These are phyloP conservation scores for Penicillium diatomitis DNA, from an alignment of 495 filamentous ascomycete species.

Conservation along the genomic window DNA sequence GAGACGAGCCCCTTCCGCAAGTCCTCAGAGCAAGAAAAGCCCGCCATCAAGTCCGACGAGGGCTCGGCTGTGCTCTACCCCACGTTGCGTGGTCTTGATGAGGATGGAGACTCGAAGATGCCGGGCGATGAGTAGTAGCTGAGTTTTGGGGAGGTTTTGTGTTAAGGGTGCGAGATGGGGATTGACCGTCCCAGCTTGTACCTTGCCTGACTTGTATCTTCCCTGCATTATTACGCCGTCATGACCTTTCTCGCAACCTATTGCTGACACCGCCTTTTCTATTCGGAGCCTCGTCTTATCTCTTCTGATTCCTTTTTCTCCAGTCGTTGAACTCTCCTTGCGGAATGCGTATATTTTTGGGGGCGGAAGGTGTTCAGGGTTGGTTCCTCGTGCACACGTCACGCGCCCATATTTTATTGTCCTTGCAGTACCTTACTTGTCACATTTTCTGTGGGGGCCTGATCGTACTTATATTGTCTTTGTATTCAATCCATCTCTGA, in stretches of 20 bases:
- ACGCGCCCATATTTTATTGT: too few species aligned
- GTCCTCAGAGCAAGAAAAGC: conserved; percentile 8
- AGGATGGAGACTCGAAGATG: conserved; percentile 36
- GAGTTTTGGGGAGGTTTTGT: not conserved
- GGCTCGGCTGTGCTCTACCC: conserved; percentile 36
- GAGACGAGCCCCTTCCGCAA: conserved; percentile 17
- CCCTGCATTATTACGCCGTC: not conserved
- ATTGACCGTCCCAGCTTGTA: too few species aligned
- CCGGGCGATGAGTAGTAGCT: conserved; percentile 10
- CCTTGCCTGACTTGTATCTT: not conserved
- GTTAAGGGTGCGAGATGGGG: too few species aligned
- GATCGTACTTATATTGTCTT: too few species aligned
- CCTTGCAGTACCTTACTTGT: too few species aligned
- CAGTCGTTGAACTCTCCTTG: too few species aligned
- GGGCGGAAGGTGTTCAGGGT: too few species aligned
- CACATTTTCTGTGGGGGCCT: too few species aligned
- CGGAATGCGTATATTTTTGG: too few species aligned
- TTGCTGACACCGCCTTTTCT: not conserved
- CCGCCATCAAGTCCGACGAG: conserved; percentile 16
- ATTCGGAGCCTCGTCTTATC: not conserved
- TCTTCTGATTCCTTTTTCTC: not conserved
- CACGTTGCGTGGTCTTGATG: conserved; percentile 33
- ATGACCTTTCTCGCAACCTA: too few species aligned
- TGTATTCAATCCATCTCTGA: too few species aligned
- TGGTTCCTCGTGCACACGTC: too few species aligned